phyloP scores from a whole-genome alignment of 306 rosid species.

The Dicorynia guianensis region DNA sequence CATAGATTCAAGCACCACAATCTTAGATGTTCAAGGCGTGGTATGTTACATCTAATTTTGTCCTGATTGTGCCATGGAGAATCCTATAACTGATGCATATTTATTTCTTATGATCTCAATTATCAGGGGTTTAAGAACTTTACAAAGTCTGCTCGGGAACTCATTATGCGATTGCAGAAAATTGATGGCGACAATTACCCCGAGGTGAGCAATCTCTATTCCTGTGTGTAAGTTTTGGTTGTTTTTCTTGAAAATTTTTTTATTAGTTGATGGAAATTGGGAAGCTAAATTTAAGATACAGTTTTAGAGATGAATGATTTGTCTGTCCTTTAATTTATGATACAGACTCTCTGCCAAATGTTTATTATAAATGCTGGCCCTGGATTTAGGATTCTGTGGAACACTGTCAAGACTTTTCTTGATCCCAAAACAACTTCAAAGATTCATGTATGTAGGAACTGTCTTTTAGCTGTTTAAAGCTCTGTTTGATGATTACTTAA shows the following conservation, averaged over 20 bases:
- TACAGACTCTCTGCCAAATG: conserved; percentile 96
- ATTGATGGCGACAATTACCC: conserved; percentile 97
- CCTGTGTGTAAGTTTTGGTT: conserved; percentile 24
- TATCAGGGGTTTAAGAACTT: conserved; percentile 91
- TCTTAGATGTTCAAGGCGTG: conserved; percentile 99
- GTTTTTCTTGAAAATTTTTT: conserved; percentile 26
- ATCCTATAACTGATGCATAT: conserved; percentile 2
- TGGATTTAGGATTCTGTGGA: conserved; percentile 95
- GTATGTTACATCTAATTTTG: conserved; percentile 58
- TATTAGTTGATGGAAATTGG: conserved; percentile 15
- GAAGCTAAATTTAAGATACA: conserved; percentile 22
- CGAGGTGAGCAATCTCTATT: conserved; percentile 59
- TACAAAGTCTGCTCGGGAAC: conserved; percentile 89
- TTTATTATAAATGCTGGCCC: conserved; percentile 97
- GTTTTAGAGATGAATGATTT: conserved; percentile 23
- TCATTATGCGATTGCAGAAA: conserved; percentile 81
- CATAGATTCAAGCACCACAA: conserved; percentile 94
- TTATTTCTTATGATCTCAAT: conserved; percentile 38
- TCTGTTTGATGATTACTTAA: conserved; percentile 28
- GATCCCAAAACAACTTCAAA: conserved; percentile 98
- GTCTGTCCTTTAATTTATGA: conserved; percentile 23
- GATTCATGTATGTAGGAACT: conserved; percentile 74
- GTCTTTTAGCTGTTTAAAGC: conserved; percentile 15
- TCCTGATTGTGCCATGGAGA: conserved; percentile 7
- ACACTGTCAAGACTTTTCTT: conserved; percentile 82